Percentiles rank a stretch among this genome's conserved stretches.
These are phyloP conservation scores for Ophiostoma perfectum DNA, from an alignment of 2,329 filamentous ascomycete genomes.

Conservation along the genomic window DNA sequence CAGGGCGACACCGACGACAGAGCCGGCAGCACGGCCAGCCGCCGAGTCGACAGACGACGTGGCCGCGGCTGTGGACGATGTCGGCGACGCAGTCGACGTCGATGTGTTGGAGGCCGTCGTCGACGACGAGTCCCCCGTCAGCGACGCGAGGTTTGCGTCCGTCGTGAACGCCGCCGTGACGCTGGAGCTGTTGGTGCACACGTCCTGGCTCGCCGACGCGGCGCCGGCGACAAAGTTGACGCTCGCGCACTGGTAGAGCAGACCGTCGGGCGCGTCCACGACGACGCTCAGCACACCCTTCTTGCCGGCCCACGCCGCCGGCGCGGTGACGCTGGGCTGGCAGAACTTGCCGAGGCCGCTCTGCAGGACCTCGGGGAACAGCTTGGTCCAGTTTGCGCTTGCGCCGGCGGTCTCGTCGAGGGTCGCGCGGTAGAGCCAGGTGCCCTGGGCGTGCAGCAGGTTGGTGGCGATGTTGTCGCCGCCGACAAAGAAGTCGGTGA, in stretches of 20 bases:
- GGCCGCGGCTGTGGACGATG: not conserved
- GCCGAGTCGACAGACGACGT: constrained; percentile 1
- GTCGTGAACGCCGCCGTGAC: constrained; percentile 32
- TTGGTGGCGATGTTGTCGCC: constrained; percentile 48
- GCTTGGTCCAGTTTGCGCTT: constrained; percentile 49
- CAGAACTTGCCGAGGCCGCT: constrained; percentile 52
- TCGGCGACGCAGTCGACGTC: not conserved
- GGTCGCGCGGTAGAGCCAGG: constrained; percentile 55
- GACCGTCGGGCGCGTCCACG: constrained; percentile 49
- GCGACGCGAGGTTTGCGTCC: constrained; percentile 32
- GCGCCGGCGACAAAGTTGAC: constrained; percentile 50
- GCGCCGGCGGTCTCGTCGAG: constrained; percentile 42
- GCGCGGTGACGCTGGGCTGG: constrained; percentile 44
- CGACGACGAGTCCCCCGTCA: not conserved
- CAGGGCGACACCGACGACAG: constrained; percentile 19
- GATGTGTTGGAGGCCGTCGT: not conserved
- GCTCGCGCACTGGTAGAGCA: constrained; percentile 43
- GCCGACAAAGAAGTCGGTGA: constrained; percentile 51
- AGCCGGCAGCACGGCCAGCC: constrained; percentile 18
- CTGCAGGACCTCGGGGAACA: constrained; percentile 51
- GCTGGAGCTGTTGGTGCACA: constrained; percentile 38
- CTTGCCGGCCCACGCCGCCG: constrained; percentile 47
- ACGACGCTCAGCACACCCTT: constrained; percentile 52
- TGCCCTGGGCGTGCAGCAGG: constrained; percentile 48
- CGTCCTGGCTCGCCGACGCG: constrained; percentile 25